phyloP scores from a whole-genome alignment of 2,329 filamentous ascomycete species.

The Ascochyta koolunga region DNA sequence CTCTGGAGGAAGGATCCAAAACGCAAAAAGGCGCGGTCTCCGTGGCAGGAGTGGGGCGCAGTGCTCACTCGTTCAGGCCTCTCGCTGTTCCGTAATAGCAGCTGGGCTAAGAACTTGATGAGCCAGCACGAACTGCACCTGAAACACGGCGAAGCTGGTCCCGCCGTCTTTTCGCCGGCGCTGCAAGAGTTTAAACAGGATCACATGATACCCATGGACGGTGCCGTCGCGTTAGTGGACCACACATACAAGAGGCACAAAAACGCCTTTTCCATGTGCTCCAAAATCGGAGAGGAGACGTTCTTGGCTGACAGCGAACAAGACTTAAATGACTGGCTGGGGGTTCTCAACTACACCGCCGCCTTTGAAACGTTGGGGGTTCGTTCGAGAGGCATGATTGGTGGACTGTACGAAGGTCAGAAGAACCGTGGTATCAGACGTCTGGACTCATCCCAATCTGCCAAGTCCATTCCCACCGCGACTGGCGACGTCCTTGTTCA shows the following conservation, averaged over 20 bases:
- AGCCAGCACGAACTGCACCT: slow-evolving; percentile 84
- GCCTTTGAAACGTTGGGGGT: slow-evolving; percentile 92
- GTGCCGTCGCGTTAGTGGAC: slow-evolving; percentile 87
- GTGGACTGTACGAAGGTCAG: slow-evolving; percentile 84
- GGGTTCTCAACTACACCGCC: slow-evolving; percentile 93
- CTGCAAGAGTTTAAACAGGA: slow-evolving; percentile 93
- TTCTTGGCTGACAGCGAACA: slow-evolving; percentile 87
- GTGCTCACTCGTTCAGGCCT: slow-evolving; percentile 95
- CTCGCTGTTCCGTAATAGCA: slow-evolving; percentile 92
- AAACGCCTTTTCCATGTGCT: slow-evolving; percentile 88
- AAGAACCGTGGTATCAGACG: slow-evolving; percentile 73
- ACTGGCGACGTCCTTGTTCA: slow-evolving; percentile 76
- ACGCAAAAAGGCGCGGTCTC: slow-evolving; percentile 91
- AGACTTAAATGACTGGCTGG: slow-evolving; percentile 96
- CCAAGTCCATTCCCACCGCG: slow-evolving; percentile 69
- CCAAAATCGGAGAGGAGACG: slow-evolving; percentile 82
- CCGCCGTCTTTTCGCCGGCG: slow-evolving; percentile 88
- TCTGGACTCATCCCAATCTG: slow-evolving; percentile 63
- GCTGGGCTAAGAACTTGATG: slow-evolving; percentile 91
- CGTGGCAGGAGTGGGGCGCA: slow-evolving; percentile 99
- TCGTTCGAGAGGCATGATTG: slow-evolving; percentile 84
- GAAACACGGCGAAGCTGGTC: slow-evolving; percentile 76
- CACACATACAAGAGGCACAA: slow-evolving; percentile 92
- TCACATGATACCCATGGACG: slow-evolving; percentile 88
- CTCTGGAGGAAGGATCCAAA: slow-evolving; percentile 94